Percentiles rank a stretch among this genome's conserved stretches.
Conservation (phyloP, 1,284 basidiomycete genomes). For the Omphalotus olearius region DNA sequence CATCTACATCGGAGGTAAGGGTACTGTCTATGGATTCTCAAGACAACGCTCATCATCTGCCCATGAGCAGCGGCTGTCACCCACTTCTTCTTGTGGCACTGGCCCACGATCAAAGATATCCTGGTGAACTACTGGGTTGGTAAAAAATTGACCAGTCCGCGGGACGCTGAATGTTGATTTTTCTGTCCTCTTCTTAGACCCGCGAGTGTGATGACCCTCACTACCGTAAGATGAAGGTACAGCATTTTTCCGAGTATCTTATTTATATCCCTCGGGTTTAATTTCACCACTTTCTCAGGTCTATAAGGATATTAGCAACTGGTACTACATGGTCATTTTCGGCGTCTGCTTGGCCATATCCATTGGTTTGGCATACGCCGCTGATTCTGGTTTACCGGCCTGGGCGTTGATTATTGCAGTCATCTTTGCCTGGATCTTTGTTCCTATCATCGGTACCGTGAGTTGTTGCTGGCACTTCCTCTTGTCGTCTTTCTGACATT, state of each 20-base stretch:
- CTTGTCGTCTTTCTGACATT: not conserved
- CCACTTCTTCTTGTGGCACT: slow-evolving; percentile 38
- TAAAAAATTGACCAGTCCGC: not conserved
- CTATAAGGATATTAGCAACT: slow-evolving; percentile 43
- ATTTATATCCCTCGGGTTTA: not conserved
- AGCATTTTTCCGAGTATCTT: not conserved
- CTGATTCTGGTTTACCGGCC: slow-evolving; percentile 41
- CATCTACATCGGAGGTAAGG: slow-evolving; percentile 25
- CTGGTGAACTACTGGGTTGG: slow-evolving; percentile 19
- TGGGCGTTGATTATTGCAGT: slow-evolving; percentile 38
- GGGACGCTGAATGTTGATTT: not conserved
- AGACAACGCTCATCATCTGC: not conserved
- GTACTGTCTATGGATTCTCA: too few species aligned
- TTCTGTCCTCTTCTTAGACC: slow-evolving; percentile 1
- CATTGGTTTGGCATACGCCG: slow-evolving; percentile 37
- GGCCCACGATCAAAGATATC: slow-evolving; percentile 26
- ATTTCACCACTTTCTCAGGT: slow-evolving; percentile 17
- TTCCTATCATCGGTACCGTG: slow-evolving; percentile 36
- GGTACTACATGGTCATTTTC: slow-evolving; percentile 39
- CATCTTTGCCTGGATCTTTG: slow-evolving; percentile 37
- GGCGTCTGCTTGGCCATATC: slow-evolving; percentile 29
- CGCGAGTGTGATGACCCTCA: slow-evolving; percentile 29
- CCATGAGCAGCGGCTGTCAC: slow-evolving; percentile 25
- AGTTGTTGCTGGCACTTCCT: slow-evolving; percentile 16
- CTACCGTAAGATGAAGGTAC: slow-evolving; percentile 37